Conservation (phyloP, 106 monocot species). For the Dioscorea dumetorum region DNA sequence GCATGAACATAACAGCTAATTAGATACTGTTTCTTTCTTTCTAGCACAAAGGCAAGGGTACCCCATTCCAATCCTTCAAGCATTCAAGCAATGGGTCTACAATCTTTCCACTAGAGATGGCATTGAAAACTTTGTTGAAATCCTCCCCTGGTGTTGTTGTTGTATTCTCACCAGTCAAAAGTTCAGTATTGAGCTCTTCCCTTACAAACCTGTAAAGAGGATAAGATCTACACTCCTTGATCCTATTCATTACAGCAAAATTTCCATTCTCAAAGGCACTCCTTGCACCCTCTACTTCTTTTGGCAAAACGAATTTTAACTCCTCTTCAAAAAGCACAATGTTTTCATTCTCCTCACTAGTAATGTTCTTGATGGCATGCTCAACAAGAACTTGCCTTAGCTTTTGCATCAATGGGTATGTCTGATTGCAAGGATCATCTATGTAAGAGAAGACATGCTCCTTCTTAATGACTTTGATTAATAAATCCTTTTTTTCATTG, state of each 20-base stretch:
- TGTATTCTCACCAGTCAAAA: slow-evolving; percentile 28
- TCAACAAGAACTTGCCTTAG: slow-evolving; percentile 39
- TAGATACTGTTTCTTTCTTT: background rate
- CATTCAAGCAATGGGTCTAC: slow-evolving; percentile 31
- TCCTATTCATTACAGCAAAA: slow-evolving; percentile 29
- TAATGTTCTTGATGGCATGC: slow-evolving; percentile 25
- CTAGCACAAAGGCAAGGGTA: slow-evolving; percentile 22
- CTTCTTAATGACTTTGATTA: slow-evolving; percentile 27
- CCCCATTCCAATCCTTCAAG: slow-evolving; percentile 24
- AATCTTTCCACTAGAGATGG: slow-evolving; percentile 16
- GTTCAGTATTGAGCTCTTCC: slow-evolving; percentile 21
- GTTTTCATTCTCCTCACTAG: slow-evolving; percentile 30
- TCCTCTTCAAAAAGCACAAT: slow-evolving; percentile 27
- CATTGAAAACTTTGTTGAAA: slow-evolving; percentile 22
- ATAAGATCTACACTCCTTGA: slow-evolving; percentile 35
- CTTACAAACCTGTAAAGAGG: slow-evolving; percentile 36
- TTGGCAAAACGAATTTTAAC: slow-evolving; percentile 12
- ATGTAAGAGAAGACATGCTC: slow-evolving; percentile 41
- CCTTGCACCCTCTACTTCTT: slow-evolving; percentile 25
- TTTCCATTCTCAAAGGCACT: slow-evolving; percentile 19
- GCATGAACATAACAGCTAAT: no score
- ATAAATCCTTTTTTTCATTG: slow-evolving; percentile 37
- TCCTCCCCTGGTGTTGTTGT: slow-evolving; percentile 21
- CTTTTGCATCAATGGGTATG: slow-evolving; percentile 40
- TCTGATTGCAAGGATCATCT: slow-evolving; percentile 36